phyloP scores from a whole-genome alignment of 345 rosid species.

The Camelina hispida region DNA sequence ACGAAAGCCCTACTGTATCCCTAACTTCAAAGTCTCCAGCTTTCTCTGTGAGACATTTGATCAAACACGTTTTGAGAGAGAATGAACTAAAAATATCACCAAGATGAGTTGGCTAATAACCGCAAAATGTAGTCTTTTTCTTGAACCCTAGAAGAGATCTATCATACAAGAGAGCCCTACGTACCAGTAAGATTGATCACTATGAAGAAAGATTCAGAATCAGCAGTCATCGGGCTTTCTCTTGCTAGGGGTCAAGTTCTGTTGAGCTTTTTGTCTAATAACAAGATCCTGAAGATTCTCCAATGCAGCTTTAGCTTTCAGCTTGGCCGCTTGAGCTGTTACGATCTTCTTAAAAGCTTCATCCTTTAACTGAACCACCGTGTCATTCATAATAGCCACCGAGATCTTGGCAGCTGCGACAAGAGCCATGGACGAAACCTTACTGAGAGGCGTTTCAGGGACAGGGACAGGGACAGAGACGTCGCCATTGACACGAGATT shows the following conservation, averaged over 20 bases:
- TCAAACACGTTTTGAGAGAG: constrained; percentile 25
- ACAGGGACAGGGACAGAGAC: background rate
- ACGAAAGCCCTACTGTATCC: constrained; percentile 23
- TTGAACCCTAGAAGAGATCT: constrained; percentile 34
- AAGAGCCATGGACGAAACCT: constrained; percentile 50
- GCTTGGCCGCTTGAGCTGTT: constrained; percentile 50
- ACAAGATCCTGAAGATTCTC: constrained; percentile 49
- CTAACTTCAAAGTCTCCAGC: constrained; percentile 34
- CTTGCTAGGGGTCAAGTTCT: constrained; percentile 29
- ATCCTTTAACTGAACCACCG: constrained; percentile 39
- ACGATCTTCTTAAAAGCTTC: constrained; percentile 50
- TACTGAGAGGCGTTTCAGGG: constrained; percentile 22
- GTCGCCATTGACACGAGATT: background rate
- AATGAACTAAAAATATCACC: constrained; percentile 23
- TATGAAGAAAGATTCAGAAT: background rate
- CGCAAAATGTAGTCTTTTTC: constrained; percentile 23
- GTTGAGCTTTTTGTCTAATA: background rate
- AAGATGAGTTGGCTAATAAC: background rate
- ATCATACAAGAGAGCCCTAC: constrained; percentile 13
- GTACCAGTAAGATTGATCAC: constrained; percentile 15
- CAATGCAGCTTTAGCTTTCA: constrained; percentile 55
- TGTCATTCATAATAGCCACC: constrained; percentile 43
- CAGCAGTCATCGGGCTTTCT: constrained; percentile 33
- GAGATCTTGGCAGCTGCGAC: constrained; percentile 57
- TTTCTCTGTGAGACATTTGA: constrained; percentile 32